Percentiles rank a stretch among this genome's conserved stretches.
These are phyloP conservation scores for Coemansia sp. DNA, from an alignment of 192 early-diverging fungal species.

Conservation along the genomic window DNA sequence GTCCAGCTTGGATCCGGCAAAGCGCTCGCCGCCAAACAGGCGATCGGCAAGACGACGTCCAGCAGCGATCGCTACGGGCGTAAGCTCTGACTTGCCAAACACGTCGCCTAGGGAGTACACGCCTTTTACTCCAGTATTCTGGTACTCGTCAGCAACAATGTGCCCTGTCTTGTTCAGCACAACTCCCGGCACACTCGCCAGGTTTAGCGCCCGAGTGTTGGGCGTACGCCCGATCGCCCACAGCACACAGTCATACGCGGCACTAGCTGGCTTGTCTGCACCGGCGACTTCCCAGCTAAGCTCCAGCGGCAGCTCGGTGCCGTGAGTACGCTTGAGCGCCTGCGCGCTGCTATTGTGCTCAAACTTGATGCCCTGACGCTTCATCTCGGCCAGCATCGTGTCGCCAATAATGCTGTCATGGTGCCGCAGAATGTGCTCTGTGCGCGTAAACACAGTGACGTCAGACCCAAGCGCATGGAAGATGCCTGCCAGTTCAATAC, in stretches of 20 bases:
- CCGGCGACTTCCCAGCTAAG: slow-evolving; percentile 43
- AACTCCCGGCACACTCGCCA: slow-evolving; percentile 64
- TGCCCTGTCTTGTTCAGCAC: slow-evolving; percentile 65
- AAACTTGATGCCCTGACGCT: slow-evolving; percentile 77
- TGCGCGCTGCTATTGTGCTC: slow-evolving; percentile 62
- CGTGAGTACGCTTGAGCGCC: slow-evolving; percentile 59
- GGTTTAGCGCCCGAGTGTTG: slow-evolving; percentile 66
- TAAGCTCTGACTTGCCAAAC: slow-evolving; percentile 86
- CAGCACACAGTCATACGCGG: slow-evolving; percentile 79
- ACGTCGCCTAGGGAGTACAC: slow-evolving; percentile 95
- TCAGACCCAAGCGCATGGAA: slow-evolving; percentile 85
- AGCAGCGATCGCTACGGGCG: slow-evolving; percentile 96
- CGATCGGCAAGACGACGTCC: slow-evolving; percentile 87
- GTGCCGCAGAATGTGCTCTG: slow-evolving; percentile 75
- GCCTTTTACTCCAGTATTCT: slow-evolving; percentile 68
- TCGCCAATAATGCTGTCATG: slow-evolving; percentile 85
- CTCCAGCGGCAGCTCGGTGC: slow-evolving; percentile 56
- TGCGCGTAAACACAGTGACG: slow-evolving; percentile 82
- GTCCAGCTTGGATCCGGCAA: slow-evolving; percentile 77
- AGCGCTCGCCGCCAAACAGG: slow-evolving; percentile 78
- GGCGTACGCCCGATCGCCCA: slow-evolving; percentile 91
- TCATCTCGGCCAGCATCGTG: slow-evolving; percentile 72
- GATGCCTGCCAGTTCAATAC: slow-evolving; percentile 92
- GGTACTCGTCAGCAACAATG: slow-evolving; percentile 83
- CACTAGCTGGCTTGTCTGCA: slow-evolving; percentile 30